Base-by-base conservation (phyloP, 805 yeast species). In the Starmerella apicola region DNA sequence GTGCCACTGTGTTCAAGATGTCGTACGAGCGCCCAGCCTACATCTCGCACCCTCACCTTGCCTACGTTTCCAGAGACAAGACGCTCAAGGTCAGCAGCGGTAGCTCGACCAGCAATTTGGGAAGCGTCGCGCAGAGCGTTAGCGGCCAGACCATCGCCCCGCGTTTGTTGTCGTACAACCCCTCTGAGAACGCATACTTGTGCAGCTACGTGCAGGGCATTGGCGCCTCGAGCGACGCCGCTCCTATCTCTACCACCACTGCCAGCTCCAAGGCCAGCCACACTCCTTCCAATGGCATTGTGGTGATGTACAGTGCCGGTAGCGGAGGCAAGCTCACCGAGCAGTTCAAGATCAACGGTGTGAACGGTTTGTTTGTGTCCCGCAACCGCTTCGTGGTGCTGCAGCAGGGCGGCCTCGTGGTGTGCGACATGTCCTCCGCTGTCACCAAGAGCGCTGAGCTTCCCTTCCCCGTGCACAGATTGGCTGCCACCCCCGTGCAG, bases 11-110 rank as follows among this genome's bases (percentile, higher is more conserved):
- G 36, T 93, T 91, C 73, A 91, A 91, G 65, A 71, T 91, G 45
- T 95, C 84, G 60, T 81, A 97, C 59, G 99, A 91, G 68, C 78
- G 98, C 61, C 97, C 98, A 12, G 94, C 95, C n/a, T 72, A 74
- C 53, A 61, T 81, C 4, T 16, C 41, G 2, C 55, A 74, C 25
- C 71, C 69, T 63, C 91, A 81, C 57, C 61, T 91, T 52, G 72
- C 72, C 46, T 88, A 71, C 56, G 75, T 85, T 53, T 84, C 83
- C 61, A 71, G 74, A 45, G 94, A 84, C 57, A 83, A 80, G 60
- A 93, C 13, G 22, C 38, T 48, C 22, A 68, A 66, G 42, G 74
- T 74, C 47, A 30, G 26, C 68, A 72, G 9, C 71, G 86, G 20
- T 63, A 5, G 12, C 20, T 6, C 7, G 21, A 15, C 8, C n/a